Evolutionary conservation across 2,329 filamentous ascomycete genomes (phyloP).

Genomic region (Nemania sp.): DNA sequence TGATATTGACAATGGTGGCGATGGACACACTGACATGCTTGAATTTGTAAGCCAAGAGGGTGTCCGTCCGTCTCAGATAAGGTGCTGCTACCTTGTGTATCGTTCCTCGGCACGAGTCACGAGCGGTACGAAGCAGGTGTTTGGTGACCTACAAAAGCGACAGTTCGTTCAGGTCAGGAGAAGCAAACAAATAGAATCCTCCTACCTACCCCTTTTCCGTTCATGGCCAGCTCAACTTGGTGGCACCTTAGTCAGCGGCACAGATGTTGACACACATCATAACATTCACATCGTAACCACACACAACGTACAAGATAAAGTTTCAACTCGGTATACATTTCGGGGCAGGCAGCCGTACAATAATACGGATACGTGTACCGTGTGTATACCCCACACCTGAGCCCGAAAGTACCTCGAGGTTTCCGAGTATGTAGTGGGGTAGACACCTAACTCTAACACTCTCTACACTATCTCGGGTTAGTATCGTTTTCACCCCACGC

Average conservation of each 20-base stretch:
- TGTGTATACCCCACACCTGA: neutral
- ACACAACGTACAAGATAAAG: conserved; percentile 4
- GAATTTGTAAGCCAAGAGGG: conserved; percentile 25
- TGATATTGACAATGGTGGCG: neutral
- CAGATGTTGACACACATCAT: neutral
- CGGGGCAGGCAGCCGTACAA: too few species aligned
- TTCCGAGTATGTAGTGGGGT: neutral
- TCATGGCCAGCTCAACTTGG: neutral
- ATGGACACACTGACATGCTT: conserved; percentile 11
- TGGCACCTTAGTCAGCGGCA: conserved; percentile 18
- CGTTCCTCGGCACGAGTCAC: conserved; percentile 7
- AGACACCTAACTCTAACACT: neutral
- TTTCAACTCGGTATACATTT: conserved; percentile 13
- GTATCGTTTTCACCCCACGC: conserved; percentile 16
- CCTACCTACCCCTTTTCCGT: neutral
- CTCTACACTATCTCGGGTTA: neutral
- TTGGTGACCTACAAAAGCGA: too few species aligned
- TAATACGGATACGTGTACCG: neutral
- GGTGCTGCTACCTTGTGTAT: neutral
- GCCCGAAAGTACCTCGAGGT: too few species aligned
- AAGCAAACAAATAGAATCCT: too few species aligned
- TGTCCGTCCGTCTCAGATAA: conserved; percentile 10
- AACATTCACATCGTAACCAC: too few species aligned
- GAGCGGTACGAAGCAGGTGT: too few species aligned
- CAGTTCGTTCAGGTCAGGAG: too few species aligned